Evolutionary conservation across 805 yeast species (phyloP), one percentile per base, ranked within the genome.

Genomic region (Sugiyamaella lignohabitans): DNA sequence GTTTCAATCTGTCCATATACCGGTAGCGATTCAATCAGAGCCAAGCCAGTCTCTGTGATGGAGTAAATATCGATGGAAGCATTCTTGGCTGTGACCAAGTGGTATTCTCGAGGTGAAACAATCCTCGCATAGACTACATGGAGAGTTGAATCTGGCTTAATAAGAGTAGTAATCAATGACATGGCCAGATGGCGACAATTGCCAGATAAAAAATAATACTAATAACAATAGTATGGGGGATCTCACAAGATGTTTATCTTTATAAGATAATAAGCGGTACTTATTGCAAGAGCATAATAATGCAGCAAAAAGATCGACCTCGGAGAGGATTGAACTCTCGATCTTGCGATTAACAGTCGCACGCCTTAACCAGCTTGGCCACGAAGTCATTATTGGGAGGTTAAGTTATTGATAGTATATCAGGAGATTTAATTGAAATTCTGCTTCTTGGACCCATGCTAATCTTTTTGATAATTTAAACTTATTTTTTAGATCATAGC

Each of bases 311-410:
- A 38, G 38, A 40, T 32, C 51, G 56, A 45, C 46, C 53, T 42
- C 52, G 55, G 51, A 42, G 53, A 51, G 54, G 54, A 48, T 51
- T 50, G 54, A 51, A 51, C 55, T 50, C 52, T 42, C 56, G 56
- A 53, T 51, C 56, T 53, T 47, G 43, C 54, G 56, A 53, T 53
- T 53, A 53, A 53, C 56, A 53, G 56, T 53, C 56, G 54, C 43
- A 48, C 56, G 56, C 56, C 52, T 49, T 49, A 49, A 46, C 52
- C 52, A 49, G 43, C 52, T 49, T 49, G 52, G 52, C 52, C 52
- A 49, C 52, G 49, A 36, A 46, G 51, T 48, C 51, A 18, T 39
- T 27, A 8, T 27, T 14, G 32, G n/a, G n/a, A n/a, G n/a, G n/a
- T n/a, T n/a, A n/a, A n/a, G n/a, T n/a, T n/a, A n/a, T n/a, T n/a